Evolutionary conservation across 2,329 filamentous ascomycete genomes (phyloP), one percentile per base, ranked within the genome.

Genomic region (Penicillium thymicola): DNA sequence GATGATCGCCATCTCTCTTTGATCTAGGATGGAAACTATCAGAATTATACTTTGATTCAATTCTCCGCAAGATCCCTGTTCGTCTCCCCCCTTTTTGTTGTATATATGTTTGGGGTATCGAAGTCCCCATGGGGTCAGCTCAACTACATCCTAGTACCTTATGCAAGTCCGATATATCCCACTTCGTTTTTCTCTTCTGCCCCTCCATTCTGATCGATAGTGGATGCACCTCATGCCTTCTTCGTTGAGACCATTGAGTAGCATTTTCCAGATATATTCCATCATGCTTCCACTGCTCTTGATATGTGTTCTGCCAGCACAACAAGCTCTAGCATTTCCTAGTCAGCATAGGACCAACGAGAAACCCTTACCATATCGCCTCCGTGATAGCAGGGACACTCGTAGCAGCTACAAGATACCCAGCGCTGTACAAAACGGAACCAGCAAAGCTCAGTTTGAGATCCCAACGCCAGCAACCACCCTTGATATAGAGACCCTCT

Each of bases 371-470:
- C 5, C 25, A 47, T 32, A 37, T 46, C 6, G 5, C 28, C 25
- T 13, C n/a, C 25, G 6, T 30, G 21, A 8, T 23, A 6, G 30
- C 16, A 36, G 18, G 2, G 13, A 46, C 13, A 11, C 44, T 8
- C 18, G 4, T 18, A 38, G 25, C 3, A 43, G 16, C n/a, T 62
- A 58, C 28, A 6, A 36, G 10, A 62, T 65, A 27, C 54, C 62
- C 5, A 57, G 48, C 23, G 16, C 25, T 5, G 30, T 54, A 2
- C 51, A 65, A 28, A 59, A 61, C 32, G 54, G 54, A 44, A 38
- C 45, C 0, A 52, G 47, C 37, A 48, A 43, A 18, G 57, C 38
- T n/a, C 51, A 32, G 34, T 59, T 64, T 23, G 51, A 56, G 9
- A 56, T 66, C 18, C n/a, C 52, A 6, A 62, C 56, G 0, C 45